Evolutionary conservation across 2,329 filamentous ascomycete genomes (phyloP).

Genomic region (Coniochaeta sp.): DNA sequence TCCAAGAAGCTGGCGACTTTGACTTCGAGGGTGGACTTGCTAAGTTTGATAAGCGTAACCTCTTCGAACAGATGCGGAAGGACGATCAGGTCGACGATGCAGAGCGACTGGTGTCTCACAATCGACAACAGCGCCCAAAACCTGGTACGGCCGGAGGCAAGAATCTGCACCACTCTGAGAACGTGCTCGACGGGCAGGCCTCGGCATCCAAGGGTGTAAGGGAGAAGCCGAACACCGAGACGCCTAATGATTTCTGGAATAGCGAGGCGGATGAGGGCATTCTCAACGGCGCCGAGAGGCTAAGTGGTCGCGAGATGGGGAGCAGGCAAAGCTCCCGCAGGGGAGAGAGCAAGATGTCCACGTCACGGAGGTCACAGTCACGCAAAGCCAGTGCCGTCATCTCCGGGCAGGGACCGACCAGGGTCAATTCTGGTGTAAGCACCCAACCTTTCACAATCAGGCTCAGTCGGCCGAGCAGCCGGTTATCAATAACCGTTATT

Average conservation of each 20-base stretch:
- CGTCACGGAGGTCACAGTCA: conserved; percentile 43
- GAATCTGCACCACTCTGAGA: conserved; percentile 87
- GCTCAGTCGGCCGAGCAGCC: conserved; percentile 17
- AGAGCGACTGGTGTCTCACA: conserved; percentile 84
- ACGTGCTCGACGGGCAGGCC: conserved; percentile 64
- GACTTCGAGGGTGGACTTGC: conserved; percentile 85
- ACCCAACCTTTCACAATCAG: conserved; percentile 12
- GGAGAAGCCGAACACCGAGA: conserved; percentile 20
- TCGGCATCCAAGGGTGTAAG: conserved; percentile 23
- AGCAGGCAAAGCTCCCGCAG: conserved; percentile 42
- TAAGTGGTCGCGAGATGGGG: conserved; percentile 41
- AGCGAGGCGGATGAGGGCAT: conserved; percentile 62
- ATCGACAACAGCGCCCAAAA: conserved; percentile 54
- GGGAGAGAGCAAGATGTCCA: conserved; percentile 44
- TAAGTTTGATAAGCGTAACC: conserved; percentile 87
- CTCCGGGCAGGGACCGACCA: conserved; percentile 31
- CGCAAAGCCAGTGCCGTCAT: conserved; percentile 44
- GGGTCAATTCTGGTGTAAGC: conserved; percentile 40
- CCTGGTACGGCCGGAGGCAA: conserved; percentile 73
- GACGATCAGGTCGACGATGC: conserved; percentile 86
- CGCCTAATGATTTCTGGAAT: conserved; percentile 56
- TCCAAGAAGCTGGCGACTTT: conserved; percentile 88
- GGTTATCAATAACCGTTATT: conserved; percentile 20
- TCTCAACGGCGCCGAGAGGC: conserved; percentile 34
- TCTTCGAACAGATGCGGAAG: conserved; percentile 87